These are phyloP conservation scores for Grosmannia serpens DNA, from an alignment of 2,329 filamentous ascomycete species.

Conservation along the genomic window DNA sequence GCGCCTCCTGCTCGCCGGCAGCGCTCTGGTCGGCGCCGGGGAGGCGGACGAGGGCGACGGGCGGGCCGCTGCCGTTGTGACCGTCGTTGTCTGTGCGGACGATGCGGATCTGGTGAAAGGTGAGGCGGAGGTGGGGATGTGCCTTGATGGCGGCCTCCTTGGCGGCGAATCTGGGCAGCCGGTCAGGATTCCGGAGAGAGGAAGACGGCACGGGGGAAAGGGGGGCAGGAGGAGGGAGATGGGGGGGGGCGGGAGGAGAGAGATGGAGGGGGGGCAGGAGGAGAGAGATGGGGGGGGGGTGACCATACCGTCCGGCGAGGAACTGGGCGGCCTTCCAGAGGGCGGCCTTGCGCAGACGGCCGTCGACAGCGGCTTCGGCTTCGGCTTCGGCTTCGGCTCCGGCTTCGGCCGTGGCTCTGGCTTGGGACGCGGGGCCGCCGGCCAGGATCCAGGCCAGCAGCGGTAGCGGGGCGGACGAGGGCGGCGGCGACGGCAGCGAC, in stretches of 20 bases:
- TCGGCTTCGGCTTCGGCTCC: too few species aligned
- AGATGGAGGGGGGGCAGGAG: background rate
- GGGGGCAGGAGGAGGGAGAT: background rate
- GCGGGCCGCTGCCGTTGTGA: conserved; percentile 22
- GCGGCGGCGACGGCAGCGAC: background rate
- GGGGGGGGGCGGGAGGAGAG: background rate
- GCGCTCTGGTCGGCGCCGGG: conserved; percentile 2
- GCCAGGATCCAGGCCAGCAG: conserved; percentile 6
- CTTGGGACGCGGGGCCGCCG: background rate
- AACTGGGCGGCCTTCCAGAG: conserved; percentile 28
- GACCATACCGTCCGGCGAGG: conserved; percentile 31
- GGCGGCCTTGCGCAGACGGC: conserved; percentile 1
- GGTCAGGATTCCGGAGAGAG: too few species aligned
- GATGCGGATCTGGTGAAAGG: conserved; percentile 50
- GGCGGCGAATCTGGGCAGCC: conserved; percentile 46
- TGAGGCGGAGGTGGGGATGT: conserved; percentile 44
- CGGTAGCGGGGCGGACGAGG: background rate
- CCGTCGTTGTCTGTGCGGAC: background rate
- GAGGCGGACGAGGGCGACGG: conserved; percentile 29
- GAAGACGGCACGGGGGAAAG: background rate
- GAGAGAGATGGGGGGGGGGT: too few species aligned
- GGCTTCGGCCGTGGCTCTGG: background rate
- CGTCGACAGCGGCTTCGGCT: background rate
- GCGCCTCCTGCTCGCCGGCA: conserved; percentile 33
- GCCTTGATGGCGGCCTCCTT: conserved; percentile 70